A percentile compares a stretch with the other conserved stretches of the same genome.
phyloP scores from a whole-genome alignment of 192 early-diverging fungal species.

The Backusella parvicylindrica region DNA sequence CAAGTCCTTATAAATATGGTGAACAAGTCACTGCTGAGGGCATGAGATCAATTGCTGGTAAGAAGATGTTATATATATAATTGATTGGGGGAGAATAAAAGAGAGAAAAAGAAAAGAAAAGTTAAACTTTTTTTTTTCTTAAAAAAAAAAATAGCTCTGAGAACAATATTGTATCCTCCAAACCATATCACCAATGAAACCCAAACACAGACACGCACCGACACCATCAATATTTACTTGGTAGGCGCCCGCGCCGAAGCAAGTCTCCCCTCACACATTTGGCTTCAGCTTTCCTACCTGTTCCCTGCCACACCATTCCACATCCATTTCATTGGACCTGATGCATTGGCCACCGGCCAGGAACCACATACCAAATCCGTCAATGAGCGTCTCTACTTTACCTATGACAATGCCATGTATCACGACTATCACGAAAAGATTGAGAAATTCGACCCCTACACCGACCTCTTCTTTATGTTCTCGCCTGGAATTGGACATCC shows the following conservation, averaged over 20 bases:
- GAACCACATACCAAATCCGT: slow-evolving; percentile 40
- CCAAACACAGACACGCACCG: slow-evolving; percentile 47
- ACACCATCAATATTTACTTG: slow-evolving; percentile 64
- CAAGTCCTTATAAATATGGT: slow-evolving; percentile 63
- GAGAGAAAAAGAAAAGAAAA: neutral
- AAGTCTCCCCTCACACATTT: slow-evolving; percentile 71
- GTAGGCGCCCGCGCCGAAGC: slow-evolving; percentile 74
- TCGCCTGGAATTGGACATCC: slow-evolving; percentile 71
- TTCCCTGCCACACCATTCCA: slow-evolving; percentile 72
- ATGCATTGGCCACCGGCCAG: slow-evolving; percentile 51
- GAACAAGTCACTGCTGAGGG: slow-evolving; percentile 70
- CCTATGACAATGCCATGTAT: slow-evolving; percentile 65
- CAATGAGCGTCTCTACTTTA: slow-evolving; percentile 63
- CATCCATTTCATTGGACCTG: slow-evolving; percentile 79
- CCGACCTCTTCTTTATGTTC: slow-evolving; percentile 76
- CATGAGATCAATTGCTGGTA: slow-evolving; percentile 68
- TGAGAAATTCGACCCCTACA: slow-evolving; percentile 74
- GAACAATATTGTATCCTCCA: slow-evolving; percentile 36
- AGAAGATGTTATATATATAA: too few species aligned
- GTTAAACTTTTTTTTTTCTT: neutral
- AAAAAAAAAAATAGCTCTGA: slow-evolving; percentile 34
- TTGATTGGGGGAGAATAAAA: too few species aligned
- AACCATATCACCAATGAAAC: slow-evolving; percentile 24
- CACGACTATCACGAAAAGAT: slow-evolving; percentile 55
- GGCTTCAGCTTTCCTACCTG: slow-evolving; percentile 67